These are phyloP conservation scores for Ustilago bromivora DNA, from an alignment of 1,284 basidiomycete species.

Conservation along the genomic window DNA sequence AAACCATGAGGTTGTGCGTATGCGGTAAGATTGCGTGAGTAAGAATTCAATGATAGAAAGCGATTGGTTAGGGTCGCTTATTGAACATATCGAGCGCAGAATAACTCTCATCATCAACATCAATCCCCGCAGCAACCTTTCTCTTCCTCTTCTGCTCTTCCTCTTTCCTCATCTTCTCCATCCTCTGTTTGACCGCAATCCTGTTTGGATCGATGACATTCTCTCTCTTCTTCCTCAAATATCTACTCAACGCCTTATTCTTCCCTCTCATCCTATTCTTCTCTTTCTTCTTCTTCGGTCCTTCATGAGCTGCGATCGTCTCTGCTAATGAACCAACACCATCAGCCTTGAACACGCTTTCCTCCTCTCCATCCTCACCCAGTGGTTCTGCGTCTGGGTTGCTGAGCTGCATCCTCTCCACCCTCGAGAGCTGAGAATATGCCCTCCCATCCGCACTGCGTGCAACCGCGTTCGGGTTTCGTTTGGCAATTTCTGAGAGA, in stretches of 20 bases:
- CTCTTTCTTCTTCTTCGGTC: conserved; percentile 43
- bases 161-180: conserved; percentile 44
- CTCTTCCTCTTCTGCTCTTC: conserved; percentile 29
- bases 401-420: conserved; percentile 61
- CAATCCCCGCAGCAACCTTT: conserved; percentile 33
- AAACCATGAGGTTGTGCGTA: not conserved
- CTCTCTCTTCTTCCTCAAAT: conserved; percentile 63
- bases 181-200: conserved; percentile 50
- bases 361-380: conserved; percentile 16
- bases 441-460: conserved; percentile 61
- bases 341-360: conserved; percentile 1
- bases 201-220: conserved; percentile 66
- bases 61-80: conserved; percentile 16
- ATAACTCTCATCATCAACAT: conserved; percentile 19
- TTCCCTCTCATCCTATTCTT: conserved; percentile 64
- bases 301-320: conserved; percentile 30
- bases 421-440: conserved; percentile 59
- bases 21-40: not conserved
- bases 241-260: conserved; percentile 63
- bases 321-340: conserved; percentile 23
- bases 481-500: conserved; percentile 19
- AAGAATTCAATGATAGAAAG: not conserved
- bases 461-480: conserved; percentile 36
- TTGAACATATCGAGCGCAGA: conserved; percentile 46
- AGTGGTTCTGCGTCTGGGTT: conserved; percentile 31